phyloP scores from a whole-genome alignment of 805 yeast species.

The Novakomyces olei region DNA sequence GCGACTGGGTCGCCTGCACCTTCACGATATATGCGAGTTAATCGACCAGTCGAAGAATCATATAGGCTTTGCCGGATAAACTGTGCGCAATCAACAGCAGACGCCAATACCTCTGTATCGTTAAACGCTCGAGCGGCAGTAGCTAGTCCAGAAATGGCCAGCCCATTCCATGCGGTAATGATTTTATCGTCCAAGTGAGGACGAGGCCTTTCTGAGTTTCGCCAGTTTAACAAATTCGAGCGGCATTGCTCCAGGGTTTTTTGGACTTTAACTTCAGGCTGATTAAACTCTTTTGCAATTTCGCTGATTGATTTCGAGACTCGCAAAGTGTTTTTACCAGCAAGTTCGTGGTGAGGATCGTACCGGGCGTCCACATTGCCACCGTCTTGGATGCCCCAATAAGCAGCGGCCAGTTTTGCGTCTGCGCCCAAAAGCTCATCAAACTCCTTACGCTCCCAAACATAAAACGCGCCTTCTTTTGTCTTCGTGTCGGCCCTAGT shows the following conservation, averaged over 20 bases:
- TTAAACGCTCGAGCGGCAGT: conserved; percentile 12
- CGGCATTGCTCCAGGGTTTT: conserved; percentile 12
- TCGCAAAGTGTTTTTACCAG: conserved; percentile 16
- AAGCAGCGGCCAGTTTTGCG: conserved; percentile 17
- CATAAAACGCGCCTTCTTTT: conserved; percentile 17
- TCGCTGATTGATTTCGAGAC: conserved; percentile 11
- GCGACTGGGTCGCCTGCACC: conserved; percentile 9
- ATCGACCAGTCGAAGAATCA: conserved; percentile 7
- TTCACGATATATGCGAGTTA: conserved; percentile 10
- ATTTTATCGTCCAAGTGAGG: conserved; percentile 17
- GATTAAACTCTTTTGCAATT: conserved; percentile 17
- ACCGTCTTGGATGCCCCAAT: conserved; percentile 16
- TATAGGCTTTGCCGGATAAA: conserved; percentile 11
- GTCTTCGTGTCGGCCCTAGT: conserved; percentile 8
- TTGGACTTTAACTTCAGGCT: conserved; percentile 9
- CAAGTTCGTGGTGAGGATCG: conserved; percentile 15
- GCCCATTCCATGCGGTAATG: conserved; percentile 18
- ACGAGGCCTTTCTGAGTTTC: conserved; percentile 11
- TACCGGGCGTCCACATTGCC: conserved; percentile 18
- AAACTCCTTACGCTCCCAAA: conserved; percentile 18
- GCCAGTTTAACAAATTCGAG: conserved; percentile 10
- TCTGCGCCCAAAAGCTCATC: conserved; percentile 12
- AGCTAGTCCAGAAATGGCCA: conserved; percentile 18
- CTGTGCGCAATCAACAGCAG: conserved; percentile 13
- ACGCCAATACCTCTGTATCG: conserved; percentile 9